These are phyloP conservation scores for Taiozyma onychis DNA, from an alignment of 1,139 yeast genomes.

Conservation along the genomic window DNA sequence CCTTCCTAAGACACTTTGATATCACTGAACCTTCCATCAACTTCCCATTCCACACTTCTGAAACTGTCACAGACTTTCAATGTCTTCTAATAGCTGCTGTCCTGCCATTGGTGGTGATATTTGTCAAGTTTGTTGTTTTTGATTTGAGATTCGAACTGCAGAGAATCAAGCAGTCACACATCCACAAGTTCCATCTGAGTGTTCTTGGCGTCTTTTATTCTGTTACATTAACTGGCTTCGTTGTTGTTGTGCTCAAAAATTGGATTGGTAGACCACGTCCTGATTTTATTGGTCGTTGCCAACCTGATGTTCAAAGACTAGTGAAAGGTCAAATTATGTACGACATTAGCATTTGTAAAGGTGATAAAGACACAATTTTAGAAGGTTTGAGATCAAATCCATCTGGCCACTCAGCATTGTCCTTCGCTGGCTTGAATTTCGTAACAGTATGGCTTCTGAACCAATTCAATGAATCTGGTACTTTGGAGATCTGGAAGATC, in stretches of 20 bases:
- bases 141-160: neutral
- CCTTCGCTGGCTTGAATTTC: slow-evolving; percentile 64
- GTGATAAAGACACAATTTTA: slow-evolving; percentile 28
- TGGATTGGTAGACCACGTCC: slow-evolving; percentile 83
- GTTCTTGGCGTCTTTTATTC: slow-evolving; percentile 40
- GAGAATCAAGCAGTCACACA: slow-evolving; percentile 5
- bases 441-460: slow-evolving; percentile 59
- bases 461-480: slow-evolving; percentile 34
- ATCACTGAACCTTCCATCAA: slow-evolving; percentile 8
- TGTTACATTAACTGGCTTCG: slow-evolving; percentile 35
- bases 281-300: slow-evolving; percentile 69
- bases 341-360: slow-evolving; percentile 51
- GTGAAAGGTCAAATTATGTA: slow-evolving; percentile 35
- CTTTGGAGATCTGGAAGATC: slow-evolving; percentile 32
- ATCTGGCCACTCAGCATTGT: slow-evolving; percentile 70
- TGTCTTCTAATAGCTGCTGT: slow-evolving; percentile 4
- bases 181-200: slow-evolving; percentile 28
- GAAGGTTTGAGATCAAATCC: slow-evolving; percentile 83
- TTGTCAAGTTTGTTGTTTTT: slow-evolving; percentile 2
- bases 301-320: slow-evolving; percentile 36
- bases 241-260: slow-evolving; percentile 56
- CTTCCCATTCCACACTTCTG: slow-evolving; percentile 5
- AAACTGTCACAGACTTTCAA: slow-evolving; percentile 5
- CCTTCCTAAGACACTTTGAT: slow-evolving; percentile 3
- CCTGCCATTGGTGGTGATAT: slow-evolving; percentile 5